Percentiles rank a stretch among this genome's conserved stretches.
These are phyloP conservation scores for Teunomyces cretensis DNA, from an alignment of 805 yeast genomes.

Conservation along the genomic window DNA sequence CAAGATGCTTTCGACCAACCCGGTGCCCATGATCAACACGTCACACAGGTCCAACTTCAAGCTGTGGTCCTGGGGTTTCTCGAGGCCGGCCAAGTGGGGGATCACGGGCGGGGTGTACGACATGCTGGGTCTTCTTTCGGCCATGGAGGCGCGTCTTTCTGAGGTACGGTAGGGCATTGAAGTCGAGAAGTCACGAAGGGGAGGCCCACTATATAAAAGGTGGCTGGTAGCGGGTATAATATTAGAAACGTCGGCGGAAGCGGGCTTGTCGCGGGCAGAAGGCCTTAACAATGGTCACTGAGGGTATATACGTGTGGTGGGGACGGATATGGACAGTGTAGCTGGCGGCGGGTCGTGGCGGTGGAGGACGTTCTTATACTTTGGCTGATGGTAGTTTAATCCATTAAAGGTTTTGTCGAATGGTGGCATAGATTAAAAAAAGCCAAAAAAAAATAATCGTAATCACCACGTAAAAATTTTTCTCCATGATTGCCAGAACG, in stretches of 20 bases:
- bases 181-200: too few species aligned
- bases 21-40: constrained; percentile 90
- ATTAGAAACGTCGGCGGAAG: too few species aligned
- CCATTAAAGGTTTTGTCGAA: constrained; percentile 1
- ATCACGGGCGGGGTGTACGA: constrained; percentile 47
- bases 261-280: too few species aligned
- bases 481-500: background rate
- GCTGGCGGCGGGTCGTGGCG: background rate
- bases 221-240: too few species aligned
- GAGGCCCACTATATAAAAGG: too few species aligned
- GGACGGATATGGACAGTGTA: too few species aligned
- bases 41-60: constrained; percentile 71
- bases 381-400: background rate
- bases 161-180: constrained; percentile 16
- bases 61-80: constrained; percentile 64
- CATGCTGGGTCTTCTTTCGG: constrained; percentile 62
- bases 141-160: constrained; percentile 62
- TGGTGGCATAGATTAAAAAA: constrained; percentile 1
- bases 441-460: background rate
- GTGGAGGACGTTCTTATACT: too few species aligned
- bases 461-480: background rate
- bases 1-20: constrained; percentile 78
- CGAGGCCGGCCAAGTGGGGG: constrained; percentile 76
- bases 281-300: background rate
- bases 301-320: too few species aligned